These are phyloP conservation scores for Pseudogymnoascus sp. DNA, from an alignment of 2,329 filamentous ascomycete genomes.

Conservation along the genomic window DNA sequence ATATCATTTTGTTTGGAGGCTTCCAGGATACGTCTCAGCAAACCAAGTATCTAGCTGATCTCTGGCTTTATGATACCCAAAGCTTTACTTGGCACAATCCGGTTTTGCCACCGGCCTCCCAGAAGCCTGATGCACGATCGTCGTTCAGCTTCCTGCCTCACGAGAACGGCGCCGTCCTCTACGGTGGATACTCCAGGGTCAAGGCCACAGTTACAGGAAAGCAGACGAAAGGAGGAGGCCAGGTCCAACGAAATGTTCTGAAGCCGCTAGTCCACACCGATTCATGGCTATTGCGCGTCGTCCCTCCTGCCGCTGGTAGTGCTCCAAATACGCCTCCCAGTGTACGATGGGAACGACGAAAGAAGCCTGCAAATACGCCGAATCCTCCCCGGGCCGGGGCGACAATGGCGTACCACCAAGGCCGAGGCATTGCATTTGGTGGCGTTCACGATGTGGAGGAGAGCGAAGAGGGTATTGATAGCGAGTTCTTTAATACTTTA, in stretches of 20 bases:
- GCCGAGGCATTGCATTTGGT: constrained; percentile 85
- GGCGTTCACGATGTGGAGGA: constrained; percentile 91
- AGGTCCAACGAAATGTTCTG: constrained; percentile 63
- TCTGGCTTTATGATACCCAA: constrained; percentile 92
- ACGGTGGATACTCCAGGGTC: constrained; percentile 87
- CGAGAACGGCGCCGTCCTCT: constrained; percentile 81
- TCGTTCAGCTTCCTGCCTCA: constrained; percentile 90
- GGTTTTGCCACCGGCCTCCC: constrained; percentile 64
- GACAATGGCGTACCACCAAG: constrained; percentile 92
- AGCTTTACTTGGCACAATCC: constrained; percentile 81
- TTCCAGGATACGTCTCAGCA: constrained; percentile 96
- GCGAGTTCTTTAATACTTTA: constrained; percentile 89
- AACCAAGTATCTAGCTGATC: constrained; percentile 85
- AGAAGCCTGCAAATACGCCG: constrained; percentile 84
- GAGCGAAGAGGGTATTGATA: constrained; percentile 90
- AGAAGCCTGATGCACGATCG: constrained; percentile 84
- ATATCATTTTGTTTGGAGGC: constrained; percentile 89
- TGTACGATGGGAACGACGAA: constrained; percentile 86
- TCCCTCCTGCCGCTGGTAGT: constrained; percentile 61
- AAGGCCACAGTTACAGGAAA: constrained; percentile 63
- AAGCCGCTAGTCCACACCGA: constrained; percentile 91
- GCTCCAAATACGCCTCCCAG: constrained; percentile 58
- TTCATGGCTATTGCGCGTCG: constrained; percentile 84
- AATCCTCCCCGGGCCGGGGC: constrained; percentile 77
- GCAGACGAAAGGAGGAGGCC: constrained; percentile 50